These are phyloP conservation scores for Lasiosphaeriaceae sp. DNA, from an alignment of 495 filamentous ascomycete species.

Conservation along the genomic window DNA sequence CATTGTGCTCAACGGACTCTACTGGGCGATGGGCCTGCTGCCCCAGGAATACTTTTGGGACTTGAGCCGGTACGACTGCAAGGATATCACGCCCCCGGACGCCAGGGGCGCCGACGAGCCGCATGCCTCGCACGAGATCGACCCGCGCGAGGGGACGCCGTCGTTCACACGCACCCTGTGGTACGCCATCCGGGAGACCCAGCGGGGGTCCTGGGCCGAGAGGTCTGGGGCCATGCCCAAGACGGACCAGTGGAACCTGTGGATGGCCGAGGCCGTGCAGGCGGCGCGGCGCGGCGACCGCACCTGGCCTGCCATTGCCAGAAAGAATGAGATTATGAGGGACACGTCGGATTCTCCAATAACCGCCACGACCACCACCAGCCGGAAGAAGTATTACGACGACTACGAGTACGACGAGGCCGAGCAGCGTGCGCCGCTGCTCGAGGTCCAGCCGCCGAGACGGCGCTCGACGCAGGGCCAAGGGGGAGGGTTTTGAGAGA, in stretches of 20 bases:
- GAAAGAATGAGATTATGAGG: conserved; percentile 48
- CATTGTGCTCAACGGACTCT: conserved; percentile 56
- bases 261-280: conserved; percentile 46
- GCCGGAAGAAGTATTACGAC: too few species aligned
- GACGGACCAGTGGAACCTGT: conserved; percentile 48
- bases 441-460: conserved; percentile 12
- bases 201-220: conserved; percentile 45
- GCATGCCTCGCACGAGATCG: conserved; percentile 1
- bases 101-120: conserved; percentile 26
- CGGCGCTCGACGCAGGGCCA: neutral
- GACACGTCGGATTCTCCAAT: conserved; percentile 23
- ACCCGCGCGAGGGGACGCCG: conserved; percentile 31
- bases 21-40: conserved; percentile 53
- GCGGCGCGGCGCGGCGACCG: conserved; percentile 29
- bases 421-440: conserved; percentile 19
- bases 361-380: neutral
- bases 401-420: conserved; percentile 2
- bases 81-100: conserved; percentile 36
- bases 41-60: conserved; percentile 49
- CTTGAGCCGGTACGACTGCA: conserved; percentile 38
- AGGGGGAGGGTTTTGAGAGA: neutral
- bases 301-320: conserved; percentile 45
- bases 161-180: conserved; percentile 54
- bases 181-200: conserved; percentile 52
- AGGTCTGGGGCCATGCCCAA: conserved; percentile 44